Percentiles rank a stretch among this genome's conserved stretches.
These are phyloP conservation scores for Pluteus cervinus DNA, from an alignment of 768 basidiomycete species.

Conservation along the genomic window DNA sequence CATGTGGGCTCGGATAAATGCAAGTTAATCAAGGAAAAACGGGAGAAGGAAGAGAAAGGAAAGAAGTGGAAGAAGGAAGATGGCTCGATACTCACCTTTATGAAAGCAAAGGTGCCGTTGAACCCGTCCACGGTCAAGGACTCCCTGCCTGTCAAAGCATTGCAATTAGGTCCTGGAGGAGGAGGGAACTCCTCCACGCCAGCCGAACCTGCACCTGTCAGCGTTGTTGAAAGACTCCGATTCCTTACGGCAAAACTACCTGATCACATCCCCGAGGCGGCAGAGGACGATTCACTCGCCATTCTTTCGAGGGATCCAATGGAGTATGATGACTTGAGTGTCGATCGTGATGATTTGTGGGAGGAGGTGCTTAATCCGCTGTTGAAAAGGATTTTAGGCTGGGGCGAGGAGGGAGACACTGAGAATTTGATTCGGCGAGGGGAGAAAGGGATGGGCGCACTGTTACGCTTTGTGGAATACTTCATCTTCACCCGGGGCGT, in stretches of 20 bases:
- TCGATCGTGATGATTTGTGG: constrained; percentile 16
- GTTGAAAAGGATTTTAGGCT: constrained; percentile 14
- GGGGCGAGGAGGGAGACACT: constrained; percentile 14
- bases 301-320: constrained; percentile 5
- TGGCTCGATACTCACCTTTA: constrained; percentile 7
- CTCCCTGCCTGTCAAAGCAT: constrained; percentile 1
- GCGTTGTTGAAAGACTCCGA: constrained; percentile 4
- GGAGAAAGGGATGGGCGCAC: constrained; percentile 14
- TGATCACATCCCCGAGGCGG: constrained; percentile 6
- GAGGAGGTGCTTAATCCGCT: constrained; percentile 13
- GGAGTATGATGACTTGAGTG: constrained; percentile 5
- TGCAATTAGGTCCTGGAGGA: neutral
- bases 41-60: constrained; percentile 7
- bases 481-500: constrained; percentile 15
- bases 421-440: constrained; percentile 10
- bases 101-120: constrained; percentile 5
- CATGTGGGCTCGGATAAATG: no score
- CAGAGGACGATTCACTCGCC: constrained; percentile 7
- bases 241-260: constrained; percentile 6
- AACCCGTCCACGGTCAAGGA: constrained; percentile 10
- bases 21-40: no score
- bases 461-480: constrained; percentile 14
- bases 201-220: neutral
- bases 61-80: constrained; percentile 6
- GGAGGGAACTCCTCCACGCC: neutral